phyloP scores from a whole-genome alignment of 2,329 filamentous ascomycete species.

The Rhinocladiella similis region DNA sequence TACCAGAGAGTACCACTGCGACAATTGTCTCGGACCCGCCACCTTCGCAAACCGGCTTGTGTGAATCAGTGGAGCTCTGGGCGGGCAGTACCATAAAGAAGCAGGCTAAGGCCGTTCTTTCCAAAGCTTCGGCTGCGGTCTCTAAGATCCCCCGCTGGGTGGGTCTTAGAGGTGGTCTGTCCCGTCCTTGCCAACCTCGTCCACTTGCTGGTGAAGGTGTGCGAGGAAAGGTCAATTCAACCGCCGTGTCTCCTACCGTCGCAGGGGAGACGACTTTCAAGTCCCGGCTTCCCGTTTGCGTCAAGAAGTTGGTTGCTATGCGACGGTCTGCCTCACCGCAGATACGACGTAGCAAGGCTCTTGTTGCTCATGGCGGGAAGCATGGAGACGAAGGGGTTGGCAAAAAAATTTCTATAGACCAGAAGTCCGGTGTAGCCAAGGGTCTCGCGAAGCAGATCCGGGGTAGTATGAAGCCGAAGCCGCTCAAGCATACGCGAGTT shows the following conservation, averaged over 20 bases:
- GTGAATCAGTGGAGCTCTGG: slow-evolving; percentile 5
- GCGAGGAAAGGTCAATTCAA: slow-evolving; percentile 12
- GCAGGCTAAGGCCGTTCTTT: slow-evolving; percentile 1
- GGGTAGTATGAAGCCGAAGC: slow-evolving; percentile 14
- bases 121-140: slow-evolving; percentile 10
- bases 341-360: slow-evolving; percentile 10
- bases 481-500: slow-evolving; percentile 16
- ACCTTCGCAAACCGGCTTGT: slow-evolving; percentile 5
- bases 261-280: slow-evolving; percentile 1
- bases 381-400: slow-evolving; percentile 10
- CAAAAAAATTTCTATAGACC: background rate
- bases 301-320: slow-evolving; percentile 7
- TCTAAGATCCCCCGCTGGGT: slow-evolving; percentile 14
- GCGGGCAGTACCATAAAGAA: slow-evolving; percentile 10
- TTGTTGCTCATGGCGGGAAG: slow-evolving; percentile 1
- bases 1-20: slow-evolving; percentile 13
- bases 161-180: slow-evolving; percentile 10
- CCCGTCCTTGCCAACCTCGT: slow-evolving; percentile 7
- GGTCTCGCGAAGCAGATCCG: background rate
- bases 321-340: slow-evolving; percentile 10
- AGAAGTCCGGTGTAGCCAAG: no score
- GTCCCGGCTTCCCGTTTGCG: slow-evolving; percentile 20
- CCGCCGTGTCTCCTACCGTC: slow-evolving; percentile 9
- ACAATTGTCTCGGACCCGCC: slow-evolving; percentile 12
- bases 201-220: slow-evolving; percentile 11